Percentiles rank a stretch among this genome's conserved stretches.
Evolutionary conservation across 441 rosid genomes (phyloP).

Genomic region (Syzygium syzygioides): DNA sequence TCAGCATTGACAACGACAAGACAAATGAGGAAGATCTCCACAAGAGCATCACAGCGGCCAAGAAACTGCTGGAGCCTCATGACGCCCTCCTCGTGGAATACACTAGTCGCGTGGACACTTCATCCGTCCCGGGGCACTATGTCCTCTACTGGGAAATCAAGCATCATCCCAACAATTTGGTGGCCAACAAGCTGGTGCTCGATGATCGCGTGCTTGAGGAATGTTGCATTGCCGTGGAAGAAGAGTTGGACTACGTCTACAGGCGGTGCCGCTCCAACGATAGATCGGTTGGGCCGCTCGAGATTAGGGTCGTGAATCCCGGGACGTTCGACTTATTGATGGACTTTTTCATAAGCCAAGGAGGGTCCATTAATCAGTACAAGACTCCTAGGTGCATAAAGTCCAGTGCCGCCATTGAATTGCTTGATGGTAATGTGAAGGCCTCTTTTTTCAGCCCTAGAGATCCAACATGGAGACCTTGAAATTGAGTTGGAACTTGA

Average conservation of each 20-base stretch:
- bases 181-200: neutral
- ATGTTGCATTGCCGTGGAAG: slow-evolving; percentile 75
- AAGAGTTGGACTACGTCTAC: slow-evolving; percentile 69
- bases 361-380: slow-evolving; percentile 88
- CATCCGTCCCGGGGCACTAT: slow-evolving; percentile 81
- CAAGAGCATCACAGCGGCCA: slow-evolving; percentile 64
- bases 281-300: slow-evolving; percentile 68
- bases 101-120: slow-evolving; percentile 82
- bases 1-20: slow-evolving; percentile 88
- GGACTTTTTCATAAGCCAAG: slow-evolving; percentile 74
- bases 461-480: slow-evolving; percentile 74
- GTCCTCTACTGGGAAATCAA: slow-evolving; percentile 84
- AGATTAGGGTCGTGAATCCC: slow-evolving; percentile 65
- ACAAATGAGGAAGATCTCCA: slow-evolving; percentile 92
- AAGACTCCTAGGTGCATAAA: slow-evolving; percentile 85
- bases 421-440: slow-evolving; percentile 58
- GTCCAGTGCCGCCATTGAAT: slow-evolving; percentile 34
- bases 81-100: slow-evolving; percentile 64
- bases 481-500: neutral
- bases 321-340: slow-evolving; percentile 70
- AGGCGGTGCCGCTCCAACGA: slow-evolving; percentile 70
- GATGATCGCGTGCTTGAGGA: slow-evolving; percentile 42
- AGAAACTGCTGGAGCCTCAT: slow-evolving; percentile 51
- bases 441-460: slow-evolving; percentile 74
- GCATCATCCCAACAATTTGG: neutral